These are phyloP conservation scores for Austroboletus sp. DNA, from an alignment of 1,284 basidiomycete species.

Conservation along the genomic window DNA sequence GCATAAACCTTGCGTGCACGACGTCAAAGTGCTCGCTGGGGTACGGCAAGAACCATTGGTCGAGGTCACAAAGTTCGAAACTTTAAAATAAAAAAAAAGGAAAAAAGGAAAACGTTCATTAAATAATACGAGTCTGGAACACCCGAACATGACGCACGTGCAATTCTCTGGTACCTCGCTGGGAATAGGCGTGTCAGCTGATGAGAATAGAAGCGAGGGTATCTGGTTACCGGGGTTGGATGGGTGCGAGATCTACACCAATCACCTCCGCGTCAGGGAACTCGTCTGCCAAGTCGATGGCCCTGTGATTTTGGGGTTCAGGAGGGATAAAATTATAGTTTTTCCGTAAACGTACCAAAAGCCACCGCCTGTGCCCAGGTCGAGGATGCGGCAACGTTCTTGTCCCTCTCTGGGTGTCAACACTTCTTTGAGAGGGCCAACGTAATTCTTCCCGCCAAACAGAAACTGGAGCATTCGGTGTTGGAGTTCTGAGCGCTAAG, in stretches of 20 bases:
- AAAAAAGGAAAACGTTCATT: slow-evolving; percentile 7
- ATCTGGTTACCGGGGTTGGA: slow-evolving; percentile 53
- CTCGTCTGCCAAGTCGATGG: slow-evolving; percentile 62
- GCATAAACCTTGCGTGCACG: slow-evolving; percentile 59
- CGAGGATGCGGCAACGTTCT: slow-evolving; percentile 44
- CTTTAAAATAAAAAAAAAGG: slow-evolving; percentile 32
- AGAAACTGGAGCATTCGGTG: slow-evolving; percentile 61
- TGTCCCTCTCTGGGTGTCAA: slow-evolving; percentile 33
- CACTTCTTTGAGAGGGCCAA: slow-evolving; percentile 54
- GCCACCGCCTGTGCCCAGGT: slow-evolving; percentile 62
- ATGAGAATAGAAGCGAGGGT: slow-evolving; percentile 7
- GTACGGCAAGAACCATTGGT: slow-evolving; percentile 53
- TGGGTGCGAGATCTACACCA: slow-evolving; percentile 62
- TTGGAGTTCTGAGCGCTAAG: slow-evolving; percentile 53
- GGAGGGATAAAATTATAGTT: slow-evolving; percentile 7
- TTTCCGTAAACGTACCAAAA: slow-evolving; percentile 39
- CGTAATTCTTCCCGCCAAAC: slow-evolving; percentile 54
- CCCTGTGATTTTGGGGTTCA: slow-evolving; percentile 35
- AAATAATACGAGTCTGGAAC: slow-evolving; percentile 1
- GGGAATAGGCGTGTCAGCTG: slow-evolving; percentile 13
- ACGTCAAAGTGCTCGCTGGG: slow-evolving; percentile 56
- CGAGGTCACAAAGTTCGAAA: slow-evolving; percentile 62
- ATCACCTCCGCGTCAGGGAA: slow-evolving; percentile 59
- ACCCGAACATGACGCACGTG: slow-evolving; percentile 42
- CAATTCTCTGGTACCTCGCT: slow-evolving; percentile 62